Evolutionary conservation across 768 basidiomycete species (phyloP), one percentile per base, ranked within the genome.

Genomic region (Galerina marginata): DNA sequence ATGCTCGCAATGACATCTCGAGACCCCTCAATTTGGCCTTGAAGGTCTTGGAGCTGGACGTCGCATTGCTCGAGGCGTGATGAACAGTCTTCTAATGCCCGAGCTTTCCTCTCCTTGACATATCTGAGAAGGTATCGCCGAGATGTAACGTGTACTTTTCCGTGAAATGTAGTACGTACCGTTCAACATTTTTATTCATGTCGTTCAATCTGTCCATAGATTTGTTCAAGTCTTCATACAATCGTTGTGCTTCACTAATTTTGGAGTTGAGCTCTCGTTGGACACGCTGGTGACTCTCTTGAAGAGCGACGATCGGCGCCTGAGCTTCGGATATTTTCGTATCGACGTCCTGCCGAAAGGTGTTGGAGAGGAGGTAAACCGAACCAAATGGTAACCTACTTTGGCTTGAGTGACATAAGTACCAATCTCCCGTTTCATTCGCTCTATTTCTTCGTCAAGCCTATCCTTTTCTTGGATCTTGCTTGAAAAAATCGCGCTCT

Each of bases 171-270:
- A 50, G 51, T 16, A 37, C 80, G 52, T 68, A 91, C 91, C 85
- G 79, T 65, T 92, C 90, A 25, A 93, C 79, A 26, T 74, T 76
- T 68, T 86, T 87, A 71, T 86, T 89, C 55, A 82, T 81, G 42
- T 77, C 79, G 10, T 80, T 80, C 14, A 93, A 80, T 62, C 82
- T 84, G 65, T 93, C 91, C 37, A 79, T 75, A 55, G 78, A 85
- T 66, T 82, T 82, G 63, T 87, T 89, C 51, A 91, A 75, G n/a
- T 89, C 87, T 68, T 92, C 88, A 1, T 79, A 80, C 0, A 76
- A 65, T 54, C 75, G 66, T 65, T 90, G 89, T 2, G 86, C 87
- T 59, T 83, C 80, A 6, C 69, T 54, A 29, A 85, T 79, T 64
- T 79, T 83, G 5, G 68, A 66, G 59, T 80, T 82, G 56, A 87